These are phyloP conservation scores for Podila clonocystis DNA, from an alignment of 192 early-diverging fungal genomes.

Conservation along the genomic window DNA sequence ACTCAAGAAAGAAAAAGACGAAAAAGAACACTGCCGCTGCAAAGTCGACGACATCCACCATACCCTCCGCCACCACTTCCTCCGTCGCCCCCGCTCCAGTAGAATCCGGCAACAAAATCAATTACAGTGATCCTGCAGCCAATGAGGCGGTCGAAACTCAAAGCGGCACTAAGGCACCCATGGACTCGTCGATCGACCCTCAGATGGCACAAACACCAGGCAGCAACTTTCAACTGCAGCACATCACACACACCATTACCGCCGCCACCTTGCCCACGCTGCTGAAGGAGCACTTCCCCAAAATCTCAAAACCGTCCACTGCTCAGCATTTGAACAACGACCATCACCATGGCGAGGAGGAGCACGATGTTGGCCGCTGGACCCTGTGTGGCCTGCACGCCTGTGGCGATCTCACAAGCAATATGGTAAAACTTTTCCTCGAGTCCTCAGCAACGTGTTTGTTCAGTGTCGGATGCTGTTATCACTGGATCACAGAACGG, in stretches of 20 bases:
- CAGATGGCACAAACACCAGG: conserved; percentile 28
- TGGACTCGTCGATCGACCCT: conserved; percentile 29
- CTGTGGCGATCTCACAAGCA: conserved; percentile 84
- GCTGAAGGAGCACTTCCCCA: conserved; percentile 50
- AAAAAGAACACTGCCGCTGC: background rate
- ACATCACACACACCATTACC: conserved; percentile 57
- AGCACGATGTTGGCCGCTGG: conserved; percentile 55
- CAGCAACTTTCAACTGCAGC: conserved; percentile 53
- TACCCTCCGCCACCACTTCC: conserved; percentile 10
- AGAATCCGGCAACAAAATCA: background rate
- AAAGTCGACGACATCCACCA: conserved; percentile 13
- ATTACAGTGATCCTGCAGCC: background rate
- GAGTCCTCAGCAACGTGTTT: conserved; percentile 64
- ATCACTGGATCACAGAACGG: conserved; percentile 79
- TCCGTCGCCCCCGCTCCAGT: background rate
- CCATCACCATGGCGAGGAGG: background rate
- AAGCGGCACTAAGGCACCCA: conserved; percentile 4
- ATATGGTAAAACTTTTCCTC: conserved; percentile 73
- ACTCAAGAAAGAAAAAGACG: conserved; percentile 8
- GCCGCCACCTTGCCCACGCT: conserved; percentile 53
- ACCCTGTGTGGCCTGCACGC: conserved; percentile 85
- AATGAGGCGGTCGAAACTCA: background rate
- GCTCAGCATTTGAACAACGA: background rate
- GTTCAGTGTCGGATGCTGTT: conserved; percentile 86
- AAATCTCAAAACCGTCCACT: conserved; percentile 11